Conservation (phyloP, 306 rosid genomes). For the Inga laurina region DNA sequence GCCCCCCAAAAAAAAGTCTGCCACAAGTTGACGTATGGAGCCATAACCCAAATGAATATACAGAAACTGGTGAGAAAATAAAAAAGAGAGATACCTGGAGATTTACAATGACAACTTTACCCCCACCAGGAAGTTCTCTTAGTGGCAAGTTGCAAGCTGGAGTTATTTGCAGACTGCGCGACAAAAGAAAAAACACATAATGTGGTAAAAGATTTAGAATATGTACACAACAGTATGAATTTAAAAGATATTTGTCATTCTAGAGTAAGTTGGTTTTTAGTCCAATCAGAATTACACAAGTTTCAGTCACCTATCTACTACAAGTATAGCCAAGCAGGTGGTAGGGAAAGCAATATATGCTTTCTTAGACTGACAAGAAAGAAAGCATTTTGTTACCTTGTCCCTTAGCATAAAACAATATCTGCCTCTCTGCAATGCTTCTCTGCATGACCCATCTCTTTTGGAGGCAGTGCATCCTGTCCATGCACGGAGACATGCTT, state of each 20-base stretch:
- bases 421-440: constrained; percentile 95
- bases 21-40: constrained; percentile 12
- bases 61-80: constrained; percentile 4
- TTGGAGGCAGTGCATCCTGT: constrained; percentile 89
- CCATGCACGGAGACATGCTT: constrained; percentile 8
- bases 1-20: neutral
- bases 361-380: constrained; percentile 21
- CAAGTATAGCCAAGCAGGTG: constrained; percentile 12
- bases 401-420: constrained; percentile 89
- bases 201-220: too few relatives aligned
- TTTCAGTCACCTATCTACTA: constrained; percentile 11
- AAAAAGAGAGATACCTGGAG: constrained; percentile 77
- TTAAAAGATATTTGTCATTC: too few relatives aligned
- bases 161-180: constrained; percentile 92
- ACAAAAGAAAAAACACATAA: constrained; percentile 30
- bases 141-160: constrained; percentile 98
- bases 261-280: too few relatives aligned
- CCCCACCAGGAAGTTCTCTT: constrained; percentile 89
- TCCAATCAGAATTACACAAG: too few relatives aligned
- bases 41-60: constrained; percentile 11
- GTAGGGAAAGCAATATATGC: neutral
- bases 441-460: constrained; percentile 97
- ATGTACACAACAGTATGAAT: too few relatives aligned
- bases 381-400: constrained; percentile 58
- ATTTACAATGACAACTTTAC: constrained; percentile 88